These are phyloP conservation scores for Colletotrichum nymphaeae DNA, from an alignment of 2,329 filamentous ascomycete species.

Conservation along the genomic window DNA sequence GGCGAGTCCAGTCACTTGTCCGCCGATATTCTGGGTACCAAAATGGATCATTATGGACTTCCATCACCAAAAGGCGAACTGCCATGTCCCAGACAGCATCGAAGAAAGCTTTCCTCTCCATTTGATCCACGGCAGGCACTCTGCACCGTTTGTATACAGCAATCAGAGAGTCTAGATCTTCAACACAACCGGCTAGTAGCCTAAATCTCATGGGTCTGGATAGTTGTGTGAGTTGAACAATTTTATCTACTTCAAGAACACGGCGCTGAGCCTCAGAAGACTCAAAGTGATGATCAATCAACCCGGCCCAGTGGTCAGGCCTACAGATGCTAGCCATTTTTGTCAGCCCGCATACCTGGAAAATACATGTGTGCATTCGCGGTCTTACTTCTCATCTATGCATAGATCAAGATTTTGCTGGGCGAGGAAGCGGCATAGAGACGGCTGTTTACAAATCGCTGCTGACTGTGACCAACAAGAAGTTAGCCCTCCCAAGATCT, in stretches of 20 bases:
- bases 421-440: slow-evolving; percentile 12
- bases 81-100: neutral
- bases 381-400: neutral
- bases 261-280: neutral
- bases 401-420: neutral
- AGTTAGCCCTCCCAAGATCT: neutral
- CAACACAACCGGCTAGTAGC: neutral
- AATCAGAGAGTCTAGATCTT: neutral
- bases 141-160: neutral
- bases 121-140: neutral
- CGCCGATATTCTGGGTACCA: neutral
- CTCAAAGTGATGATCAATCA: accelerated
- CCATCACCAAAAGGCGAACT: neutral
- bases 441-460: neutral
- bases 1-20: neutral
- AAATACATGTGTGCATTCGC: neutral
- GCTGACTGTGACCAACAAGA: neutral
- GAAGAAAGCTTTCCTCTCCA: neutral
- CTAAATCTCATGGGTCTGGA: neutral
- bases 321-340: neutral
- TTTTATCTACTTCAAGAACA: neutral
- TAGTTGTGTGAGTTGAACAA: neutral
- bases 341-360: neutral
- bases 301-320: neutral
- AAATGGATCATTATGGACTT: accelerated